These are phyloP conservation scores for Metarhizium robertsii DNA, from an alignment of 2,329 filamentous ascomycete genomes.

Conservation along the genomic window DNA sequence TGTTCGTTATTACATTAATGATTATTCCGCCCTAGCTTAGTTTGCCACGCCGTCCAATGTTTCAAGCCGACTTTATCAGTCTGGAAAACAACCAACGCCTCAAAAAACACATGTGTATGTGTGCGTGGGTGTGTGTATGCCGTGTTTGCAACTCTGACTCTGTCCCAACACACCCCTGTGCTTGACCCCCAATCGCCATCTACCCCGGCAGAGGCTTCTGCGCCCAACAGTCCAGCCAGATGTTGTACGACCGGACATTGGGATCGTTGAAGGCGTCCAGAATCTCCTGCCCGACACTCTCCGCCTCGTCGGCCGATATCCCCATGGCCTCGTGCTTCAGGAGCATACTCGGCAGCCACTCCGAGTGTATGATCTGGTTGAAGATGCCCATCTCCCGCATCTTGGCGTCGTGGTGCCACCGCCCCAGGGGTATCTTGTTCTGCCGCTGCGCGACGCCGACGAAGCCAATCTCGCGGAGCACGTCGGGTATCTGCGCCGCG, in stretches of 20 bases:
- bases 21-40: no score
- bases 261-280: constrained; percentile 22
- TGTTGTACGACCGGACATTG: constrained; percentile 22
- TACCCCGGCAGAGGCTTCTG: constrained; percentile 22
- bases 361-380: constrained; percentile 23
- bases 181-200: background rate
- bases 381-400: constrained; percentile 29
- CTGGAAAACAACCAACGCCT: background rate
- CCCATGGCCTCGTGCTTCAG: constrained; percentile 23
- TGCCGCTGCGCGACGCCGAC: constrained; percentile 20
- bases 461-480: constrained; percentile 24
- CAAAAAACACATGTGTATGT: no score
- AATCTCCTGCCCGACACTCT: constrained; percentile 20
- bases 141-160: background rate
- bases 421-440: constrained; percentile 24
- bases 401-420: constrained; percentile 26
- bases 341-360: constrained; percentile 25
- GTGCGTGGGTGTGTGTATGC: no score
- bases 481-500: constrained; percentile 16
- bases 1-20: no score
- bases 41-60: no score
- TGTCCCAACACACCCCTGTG: no score
- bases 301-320: constrained; percentile 23
- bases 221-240: constrained; percentile 28
- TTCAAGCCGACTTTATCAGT: background rate